Base-by-base conservation (phyloP, 2,329 filamentous ascomycete species). In the Trichoderma oligosporum region DNA sequence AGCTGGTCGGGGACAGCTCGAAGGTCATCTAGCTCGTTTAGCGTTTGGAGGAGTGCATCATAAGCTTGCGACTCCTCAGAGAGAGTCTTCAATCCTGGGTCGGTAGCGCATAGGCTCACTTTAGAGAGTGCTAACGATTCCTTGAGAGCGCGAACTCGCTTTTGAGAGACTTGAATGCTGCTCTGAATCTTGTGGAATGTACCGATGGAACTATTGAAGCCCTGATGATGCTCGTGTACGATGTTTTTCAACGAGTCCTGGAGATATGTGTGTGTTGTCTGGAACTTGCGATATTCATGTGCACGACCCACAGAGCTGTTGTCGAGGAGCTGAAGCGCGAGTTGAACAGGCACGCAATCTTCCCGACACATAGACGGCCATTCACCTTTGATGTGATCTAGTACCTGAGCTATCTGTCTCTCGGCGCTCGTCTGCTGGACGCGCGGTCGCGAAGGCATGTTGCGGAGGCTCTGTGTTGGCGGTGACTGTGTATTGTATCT, bases 101-200 rank as follows among this genome's bases (percentile, higher is more conserved):
- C 92, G 5, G 91, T 91, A 2, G 86, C 85, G 60, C 91, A 87
- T 45, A 99, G 82, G 64, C 88, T 92, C 4, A 82, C 79, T 72
- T 95, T 96, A 42, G 93, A 88, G 54, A 85, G 82, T 12, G 86
- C 82, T 57, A 99, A 78, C n/a, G 90, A 91, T 57, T 91, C 85
- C 71, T 93, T 94, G 61, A 99, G 78, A 11, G 80, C 78, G 58
- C 93, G 85, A 54, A 99, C 90, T 60, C 91, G 85, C 66, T 86
- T 86, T 73, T 99, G 94, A 14, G 91, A 96, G 49, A 84, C 80
- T 66, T 93, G 89, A 63, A 99, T 94, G 73, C 91, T 96, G 52
- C 86, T 85, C 72, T 99, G 94, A 61, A 99, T 99, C 73, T 96
- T 97, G 78, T 99, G 95, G 69, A 97, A 99, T 18, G 93, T 97